phyloP scores from a whole-genome alignment of 2,329 filamentous ascomycete genomes.

The Seiridium unicorne region DNA sequence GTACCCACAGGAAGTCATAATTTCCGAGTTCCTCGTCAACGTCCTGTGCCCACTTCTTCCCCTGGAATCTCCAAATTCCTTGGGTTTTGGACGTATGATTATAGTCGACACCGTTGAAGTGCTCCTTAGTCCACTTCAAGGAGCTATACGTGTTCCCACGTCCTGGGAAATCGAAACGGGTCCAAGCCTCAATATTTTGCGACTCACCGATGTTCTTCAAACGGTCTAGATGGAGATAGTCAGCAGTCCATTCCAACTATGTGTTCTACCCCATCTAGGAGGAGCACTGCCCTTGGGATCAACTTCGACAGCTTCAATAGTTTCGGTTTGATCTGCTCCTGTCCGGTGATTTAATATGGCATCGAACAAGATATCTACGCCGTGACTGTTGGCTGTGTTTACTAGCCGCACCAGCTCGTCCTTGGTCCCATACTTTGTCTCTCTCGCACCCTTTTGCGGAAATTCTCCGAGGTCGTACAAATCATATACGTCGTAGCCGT shows the following conservation, averaged over 20 bases:
- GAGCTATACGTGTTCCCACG: neutral
- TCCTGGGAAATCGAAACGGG: neutral
- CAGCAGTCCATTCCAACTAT: neutral
- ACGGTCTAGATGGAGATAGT: neutral
- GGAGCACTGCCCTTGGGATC: neutral
- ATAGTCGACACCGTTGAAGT: neutral
- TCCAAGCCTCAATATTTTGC: neutral
- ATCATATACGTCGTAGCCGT: slow-evolving; percentile 70
- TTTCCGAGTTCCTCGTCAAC: neutral
- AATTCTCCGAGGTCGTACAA: slow-evolving; percentile 71
- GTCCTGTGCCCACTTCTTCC: neutral
- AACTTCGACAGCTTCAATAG: slow-evolving; percentile 46
- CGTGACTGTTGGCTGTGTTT: slow-evolving; percentile 45
- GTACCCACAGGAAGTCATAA: neutral
- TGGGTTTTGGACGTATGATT: neutral
- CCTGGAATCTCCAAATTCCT: neutral
- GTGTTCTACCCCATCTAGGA: neutral
- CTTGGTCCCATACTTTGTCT: slow-evolving; percentile 68
- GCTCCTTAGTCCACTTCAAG: neutral
- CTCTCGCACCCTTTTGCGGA: slow-evolving; percentile 60
- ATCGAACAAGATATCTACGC: slow-evolving; percentile 64
- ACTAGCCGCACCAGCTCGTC: slow-evolving; percentile 58
- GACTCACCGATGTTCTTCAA: neutral
- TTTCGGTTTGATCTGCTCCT: slow-evolving; percentile 62
- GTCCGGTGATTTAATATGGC: slow-evolving; percentile 72